Conservation (phyloP, 768 basidiomycete species). For the Leccinum boreale region DNA sequence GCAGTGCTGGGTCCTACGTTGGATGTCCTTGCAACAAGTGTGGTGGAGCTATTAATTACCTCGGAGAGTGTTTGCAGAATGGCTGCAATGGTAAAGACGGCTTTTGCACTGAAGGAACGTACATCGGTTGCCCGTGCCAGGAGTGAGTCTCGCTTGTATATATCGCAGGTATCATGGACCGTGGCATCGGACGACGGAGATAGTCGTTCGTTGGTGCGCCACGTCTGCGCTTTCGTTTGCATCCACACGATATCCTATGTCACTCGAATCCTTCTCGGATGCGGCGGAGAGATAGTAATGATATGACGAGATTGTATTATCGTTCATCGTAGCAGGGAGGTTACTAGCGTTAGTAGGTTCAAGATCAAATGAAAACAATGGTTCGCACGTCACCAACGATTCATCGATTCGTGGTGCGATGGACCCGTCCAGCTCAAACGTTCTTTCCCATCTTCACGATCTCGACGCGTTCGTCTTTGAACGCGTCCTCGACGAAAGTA, state of each 20-base stretch:
- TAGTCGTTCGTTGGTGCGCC: no score
- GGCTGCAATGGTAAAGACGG: background rate
- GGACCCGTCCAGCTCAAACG: background rate
- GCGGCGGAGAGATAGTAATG: no score
- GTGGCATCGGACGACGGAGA: no score
- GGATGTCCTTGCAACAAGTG: background rate
- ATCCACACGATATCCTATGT: no score
- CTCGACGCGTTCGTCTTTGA: constrained; percentile 49
- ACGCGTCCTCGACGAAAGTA: constrained; percentile 52
- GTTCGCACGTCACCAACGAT: background rate
- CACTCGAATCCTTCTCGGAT: no score
- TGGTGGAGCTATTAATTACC: background rate
- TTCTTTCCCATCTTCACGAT: constrained; percentile 10
- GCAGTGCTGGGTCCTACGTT: background rate
- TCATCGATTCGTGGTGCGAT: background rate
- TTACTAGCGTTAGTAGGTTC: no score
- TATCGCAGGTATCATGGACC: background rate
- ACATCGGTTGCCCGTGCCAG: background rate
- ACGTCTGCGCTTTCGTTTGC: background rate
- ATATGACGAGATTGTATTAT: no score
- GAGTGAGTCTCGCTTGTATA: background rate
- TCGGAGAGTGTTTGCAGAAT: background rate
- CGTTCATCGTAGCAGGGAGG: no score
- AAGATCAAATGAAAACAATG: no score
- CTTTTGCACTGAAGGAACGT: background rate